Base-by-base conservation (phyloP, 2,329 filamentous ascomycete species). In the Xylaria sp. region DNA sequence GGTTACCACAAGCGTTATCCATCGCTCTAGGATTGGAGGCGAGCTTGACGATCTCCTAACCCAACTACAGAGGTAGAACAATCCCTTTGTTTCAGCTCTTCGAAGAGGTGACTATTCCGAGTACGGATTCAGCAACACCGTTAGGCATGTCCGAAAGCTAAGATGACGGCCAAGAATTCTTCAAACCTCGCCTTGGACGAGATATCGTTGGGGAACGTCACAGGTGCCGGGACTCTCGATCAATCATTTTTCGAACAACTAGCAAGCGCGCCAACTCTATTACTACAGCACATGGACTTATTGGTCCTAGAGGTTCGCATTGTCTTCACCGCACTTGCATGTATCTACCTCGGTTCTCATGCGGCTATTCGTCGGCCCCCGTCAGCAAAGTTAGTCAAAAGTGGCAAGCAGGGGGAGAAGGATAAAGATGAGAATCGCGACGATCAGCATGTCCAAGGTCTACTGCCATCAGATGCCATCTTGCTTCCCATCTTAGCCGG, bases 281-380 rank as follows among this genome's bases (percentile, higher is more conserved):
- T 77, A n/a, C 65, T 71, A 39, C 60, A 71, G 0, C 75, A 82
- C 44, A 73, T 75, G 31, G 79, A 82, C 63, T 79, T 84, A 63
- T 73, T 87, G 42, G 54, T 82, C 0, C 78, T 87, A 11, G 81
- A 87, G 68, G 64, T 76, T 17, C 82, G 83, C 69, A 81, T 88
- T 51, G 77, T 87, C 63, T 75, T 89, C 66, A 90, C 92, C 31
- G 90, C 94, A 15, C 79, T 97, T 17, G 89, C 92, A 69, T 92
- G 94, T 60, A 97, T 97, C 75, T 96, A 92, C 79, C 85, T 93
- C 5, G 92, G 92, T 54, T 89, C 94, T 9, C 92, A 97, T 78
- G 92, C 92, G n/a, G 92, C 94, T 0, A 86, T 98, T 22, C 90
- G 91, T 15, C 87, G 93, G 20, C 95, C 95, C 0, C 89, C 91